phyloP scores from a whole-genome alignment of 441 rosid species.

The Populus trichocarpa region DNA sequence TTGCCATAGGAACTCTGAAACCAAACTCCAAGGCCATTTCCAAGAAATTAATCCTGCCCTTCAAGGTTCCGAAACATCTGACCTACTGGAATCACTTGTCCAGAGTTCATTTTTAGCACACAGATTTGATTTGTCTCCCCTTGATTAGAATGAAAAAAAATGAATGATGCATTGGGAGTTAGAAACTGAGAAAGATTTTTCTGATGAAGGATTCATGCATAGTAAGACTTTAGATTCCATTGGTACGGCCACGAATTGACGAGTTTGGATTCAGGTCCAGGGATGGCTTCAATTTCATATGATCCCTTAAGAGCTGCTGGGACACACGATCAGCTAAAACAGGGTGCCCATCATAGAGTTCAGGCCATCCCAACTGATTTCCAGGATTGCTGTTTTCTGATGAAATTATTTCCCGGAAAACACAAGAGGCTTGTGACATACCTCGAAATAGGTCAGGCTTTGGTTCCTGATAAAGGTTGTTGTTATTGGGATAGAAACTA shows the following conservation, averaged over 20 bases:
- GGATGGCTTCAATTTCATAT: constrained; percentile 51
- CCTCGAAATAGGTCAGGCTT: constrained; percentile 50
- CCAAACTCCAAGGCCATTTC: not conserved
- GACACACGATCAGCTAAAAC: constrained; percentile 63
- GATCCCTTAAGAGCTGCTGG: constrained; percentile 68
- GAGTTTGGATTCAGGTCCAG: constrained; percentile 53
- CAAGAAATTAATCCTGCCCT: not conserved
- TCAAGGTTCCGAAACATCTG: constrained; percentile 4
- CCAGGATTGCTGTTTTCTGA: constrained; percentile 32
- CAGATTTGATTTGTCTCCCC: not conserved
- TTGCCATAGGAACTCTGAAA: not conserved
- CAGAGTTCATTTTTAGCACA: not conserved
- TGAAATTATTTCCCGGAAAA: constrained; percentile 50
- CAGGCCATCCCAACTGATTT: constrained; percentile 33
- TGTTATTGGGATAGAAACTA: constrained; percentile 35
- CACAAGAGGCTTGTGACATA: constrained; percentile 49
- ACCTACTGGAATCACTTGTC: not conserved
- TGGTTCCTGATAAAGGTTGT: constrained; percentile 48
- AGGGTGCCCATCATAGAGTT: constrained; percentile 37
- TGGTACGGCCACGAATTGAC: constrained; percentile 37
- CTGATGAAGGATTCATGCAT: constrained; percentile 1
- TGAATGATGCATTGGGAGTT: not conserved
- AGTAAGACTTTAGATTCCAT: constrained; percentile 35
- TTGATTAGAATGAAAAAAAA: no score
- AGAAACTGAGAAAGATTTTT: constrained; percentile 11